phyloP scores from a whole-genome alignment of 371 early-diverging fungal species.

The Blastocladiella emersonii region DNA sequence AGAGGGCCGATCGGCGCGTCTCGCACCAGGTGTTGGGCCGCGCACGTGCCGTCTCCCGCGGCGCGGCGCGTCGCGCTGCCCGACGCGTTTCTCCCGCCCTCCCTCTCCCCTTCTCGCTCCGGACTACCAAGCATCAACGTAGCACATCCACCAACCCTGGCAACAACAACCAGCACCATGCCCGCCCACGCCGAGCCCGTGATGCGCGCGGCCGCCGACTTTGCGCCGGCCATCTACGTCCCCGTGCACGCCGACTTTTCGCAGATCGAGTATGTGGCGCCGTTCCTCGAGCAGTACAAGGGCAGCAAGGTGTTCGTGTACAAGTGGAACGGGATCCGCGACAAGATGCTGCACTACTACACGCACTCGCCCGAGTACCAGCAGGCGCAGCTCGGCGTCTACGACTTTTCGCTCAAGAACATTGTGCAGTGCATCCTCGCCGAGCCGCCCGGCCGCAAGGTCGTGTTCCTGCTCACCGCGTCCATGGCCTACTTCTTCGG shows the following conservation, averaged over 20 bases:
- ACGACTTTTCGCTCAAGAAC: slow-evolving; percentile 19
- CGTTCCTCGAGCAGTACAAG: slow-evolving; percentile 18
- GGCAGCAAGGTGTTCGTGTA: slow-evolving; percentile 15
- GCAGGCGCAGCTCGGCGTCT: slow-evolving; percentile 19
- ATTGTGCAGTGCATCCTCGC: slow-evolving; percentile 17
- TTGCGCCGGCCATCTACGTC: slow-evolving; percentile 19
- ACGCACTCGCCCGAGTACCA: slow-evolving; percentile 13
- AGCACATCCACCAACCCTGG: too few relatives aligned
- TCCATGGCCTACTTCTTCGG: slow-evolving; percentile 21
- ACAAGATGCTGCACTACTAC: slow-evolving; percentile 19
- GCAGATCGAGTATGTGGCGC: slow-evolving; percentile 21
- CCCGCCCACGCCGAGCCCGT: not conserved
- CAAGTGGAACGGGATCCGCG: slow-evolving; percentile 22
- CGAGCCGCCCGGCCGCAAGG: slow-evolving; percentile 15
- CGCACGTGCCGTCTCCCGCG: too few relatives aligned
- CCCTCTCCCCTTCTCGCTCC: too few relatives aligned
- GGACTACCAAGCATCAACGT: too few relatives aligned
- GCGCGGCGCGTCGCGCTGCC: too few relatives aligned
- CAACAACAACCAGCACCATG: too few relatives aligned
- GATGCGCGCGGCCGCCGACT: slow-evolving; percentile 10
- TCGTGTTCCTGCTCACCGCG: slow-evolving; percentile 18
- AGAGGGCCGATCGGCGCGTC: too few relatives aligned
- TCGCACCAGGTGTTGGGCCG: too few relatives aligned
- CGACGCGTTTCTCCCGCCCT: too few relatives aligned
- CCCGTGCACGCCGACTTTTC: slow-evolving; percentile 18